Evolutionary conservation across 2,329 filamentous ascomycete species (phyloP).

Genomic region (Fusarium tupiense): DNA sequence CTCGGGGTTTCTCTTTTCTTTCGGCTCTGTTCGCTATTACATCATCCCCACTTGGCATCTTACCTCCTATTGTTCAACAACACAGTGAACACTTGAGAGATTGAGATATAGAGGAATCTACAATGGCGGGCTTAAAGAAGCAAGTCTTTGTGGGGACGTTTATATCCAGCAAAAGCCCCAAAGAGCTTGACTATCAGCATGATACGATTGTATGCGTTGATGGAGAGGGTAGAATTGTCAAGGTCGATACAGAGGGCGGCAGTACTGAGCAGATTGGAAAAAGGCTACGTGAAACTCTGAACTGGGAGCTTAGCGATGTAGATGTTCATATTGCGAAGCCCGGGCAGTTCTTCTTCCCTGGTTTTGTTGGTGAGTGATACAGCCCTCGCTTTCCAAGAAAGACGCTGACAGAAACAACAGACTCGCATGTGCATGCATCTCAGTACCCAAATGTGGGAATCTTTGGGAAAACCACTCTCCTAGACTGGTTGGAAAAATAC

Average conservation of each 20-base stretch:
- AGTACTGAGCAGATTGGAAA: slow-evolving; percentile 45
- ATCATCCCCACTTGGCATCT: neutral
- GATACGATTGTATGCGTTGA: slow-evolving; percentile 63
- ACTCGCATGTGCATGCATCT: slow-evolving; percentile 94
- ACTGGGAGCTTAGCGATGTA: slow-evolving; percentile 56
- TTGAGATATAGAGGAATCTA: neutral
- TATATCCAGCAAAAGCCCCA: slow-evolving; percentile 60
- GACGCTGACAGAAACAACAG: slow-evolving; percentile 55
- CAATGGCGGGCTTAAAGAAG: slow-evolving; percentile 44
- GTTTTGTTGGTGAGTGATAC: slow-evolving; percentile 73
- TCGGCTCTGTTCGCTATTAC: neutral
- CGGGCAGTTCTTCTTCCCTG: slow-evolving; percentile 83
- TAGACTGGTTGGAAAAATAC: slow-evolving; percentile 94
- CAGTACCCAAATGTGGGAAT: slow-evolving; percentile 96
- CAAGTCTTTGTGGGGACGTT: slow-evolving; percentile 66
- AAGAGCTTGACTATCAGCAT: slow-evolving; percentile 62
- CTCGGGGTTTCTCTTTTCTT: neutral
- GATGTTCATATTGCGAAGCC: slow-evolving; percentile 50
- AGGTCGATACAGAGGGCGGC: slow-evolving; percentile 53
- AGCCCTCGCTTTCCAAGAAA: neutral
- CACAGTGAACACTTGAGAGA: neutral
- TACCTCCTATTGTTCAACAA: neutral
- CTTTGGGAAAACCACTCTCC: slow-evolving; percentile 90
- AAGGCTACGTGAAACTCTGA: slow-evolving; percentile 53
- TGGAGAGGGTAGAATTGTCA: slow-evolving; percentile 59